Evolutionary conservation across 176 grass and related monocot genomes (phyloP).

Genomic region (Rhipidocladum racemiflorum): DNA sequence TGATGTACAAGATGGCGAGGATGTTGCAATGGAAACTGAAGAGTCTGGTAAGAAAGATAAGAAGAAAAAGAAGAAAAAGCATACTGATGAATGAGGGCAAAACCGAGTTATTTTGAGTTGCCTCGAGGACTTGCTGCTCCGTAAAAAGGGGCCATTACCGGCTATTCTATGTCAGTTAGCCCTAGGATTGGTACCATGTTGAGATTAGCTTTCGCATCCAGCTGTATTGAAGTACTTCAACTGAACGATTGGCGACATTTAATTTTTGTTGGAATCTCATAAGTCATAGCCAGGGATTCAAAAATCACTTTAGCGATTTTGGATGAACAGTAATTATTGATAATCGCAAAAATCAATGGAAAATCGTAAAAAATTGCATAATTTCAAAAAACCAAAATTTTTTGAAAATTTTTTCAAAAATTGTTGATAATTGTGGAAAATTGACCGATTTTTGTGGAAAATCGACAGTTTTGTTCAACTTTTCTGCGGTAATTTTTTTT

Average conservation of each 20-base stretch:
- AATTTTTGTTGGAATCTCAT: not conserved
- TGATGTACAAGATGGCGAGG: constrained; percentile 10
- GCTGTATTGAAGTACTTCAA: not conserved
- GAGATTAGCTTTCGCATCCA: not conserved
- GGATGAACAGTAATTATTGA: no score
- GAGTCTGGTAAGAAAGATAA: constrained; percentile 37
- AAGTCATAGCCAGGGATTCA: no score
- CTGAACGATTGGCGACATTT: not conserved
- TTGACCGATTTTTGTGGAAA: no score
- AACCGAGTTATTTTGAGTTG: not conserved
- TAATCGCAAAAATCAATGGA: no score
- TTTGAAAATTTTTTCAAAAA: no score
- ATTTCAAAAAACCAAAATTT: no score
- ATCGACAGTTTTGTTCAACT: no score
- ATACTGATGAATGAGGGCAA: constrained; percentile 19
- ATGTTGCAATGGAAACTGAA: constrained; percentile 26
- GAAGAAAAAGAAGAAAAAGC: constrained; percentile 49
- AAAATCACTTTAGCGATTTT: no score
- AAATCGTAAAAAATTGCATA: no score
- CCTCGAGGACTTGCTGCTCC: not conserved
- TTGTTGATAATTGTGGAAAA: no score
- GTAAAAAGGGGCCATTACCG: constrained; percentile 9
- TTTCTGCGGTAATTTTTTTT: no score
- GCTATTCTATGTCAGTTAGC: not conserved
- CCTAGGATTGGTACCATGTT: not conserved